A percentile compares a stretch with the other conserved stretches of the same genome.
These are phyloP conservation scores for Xylariales sp. DNA, from an alignment of 2,329 filamentous ascomycete species.

Conservation along the genomic window DNA sequence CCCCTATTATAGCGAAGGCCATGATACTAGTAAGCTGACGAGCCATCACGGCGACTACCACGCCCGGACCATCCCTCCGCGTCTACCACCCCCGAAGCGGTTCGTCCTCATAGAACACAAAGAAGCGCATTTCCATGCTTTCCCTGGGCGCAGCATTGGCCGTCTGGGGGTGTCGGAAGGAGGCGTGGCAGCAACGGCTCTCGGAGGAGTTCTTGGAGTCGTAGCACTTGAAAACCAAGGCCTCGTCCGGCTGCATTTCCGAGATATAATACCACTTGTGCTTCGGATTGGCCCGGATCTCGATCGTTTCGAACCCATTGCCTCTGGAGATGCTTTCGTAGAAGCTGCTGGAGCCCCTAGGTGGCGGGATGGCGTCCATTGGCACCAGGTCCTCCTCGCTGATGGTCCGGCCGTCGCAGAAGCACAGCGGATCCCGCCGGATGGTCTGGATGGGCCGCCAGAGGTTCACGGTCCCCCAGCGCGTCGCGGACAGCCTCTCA, in stretches of 20 bases:
- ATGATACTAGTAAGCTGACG: too few species aligned
- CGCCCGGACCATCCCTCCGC: too few species aligned
- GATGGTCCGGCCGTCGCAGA: slow-evolving; percentile 31
- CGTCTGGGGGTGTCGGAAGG: slow-evolving; percentile 14
- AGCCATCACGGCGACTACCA: too few species aligned
- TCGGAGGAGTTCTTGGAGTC: slow-evolving; percentile 29
- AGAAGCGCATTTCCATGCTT: slow-evolving; percentile 39
- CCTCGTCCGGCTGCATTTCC: slow-evolving; percentile 32
- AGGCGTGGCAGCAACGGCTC: slow-evolving; percentile 36
- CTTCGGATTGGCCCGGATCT: slow-evolving; percentile 27
- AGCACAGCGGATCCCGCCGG: slow-evolving; percentile 31
- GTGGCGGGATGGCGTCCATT: slow-evolving; percentile 19
- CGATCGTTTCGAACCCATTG: slow-evolving; percentile 31
- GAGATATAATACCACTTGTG: slow-evolving; percentile 37
- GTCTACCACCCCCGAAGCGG: slow-evolving; percentile 21
- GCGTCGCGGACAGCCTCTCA: slow-evolving; percentile 27
- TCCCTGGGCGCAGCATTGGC: slow-evolving; percentile 24
- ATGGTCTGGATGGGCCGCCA: slow-evolving; percentile 33
- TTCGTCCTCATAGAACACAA: slow-evolving; percentile 36
- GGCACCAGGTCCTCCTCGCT: slow-evolving; percentile 33
- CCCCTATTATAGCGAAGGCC: too few species aligned
- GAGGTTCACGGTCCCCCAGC: slow-evolving; percentile 36
- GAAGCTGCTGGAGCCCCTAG: slow-evolving; percentile 22
- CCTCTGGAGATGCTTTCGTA: slow-evolving; percentile 31
- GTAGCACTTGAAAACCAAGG: slow-evolving; percentile 32